These are phyloP conservation scores for Juncus effusus DNA, from an alignment of 176 grass and related monocot species.

Conservation along the genomic window DNA sequence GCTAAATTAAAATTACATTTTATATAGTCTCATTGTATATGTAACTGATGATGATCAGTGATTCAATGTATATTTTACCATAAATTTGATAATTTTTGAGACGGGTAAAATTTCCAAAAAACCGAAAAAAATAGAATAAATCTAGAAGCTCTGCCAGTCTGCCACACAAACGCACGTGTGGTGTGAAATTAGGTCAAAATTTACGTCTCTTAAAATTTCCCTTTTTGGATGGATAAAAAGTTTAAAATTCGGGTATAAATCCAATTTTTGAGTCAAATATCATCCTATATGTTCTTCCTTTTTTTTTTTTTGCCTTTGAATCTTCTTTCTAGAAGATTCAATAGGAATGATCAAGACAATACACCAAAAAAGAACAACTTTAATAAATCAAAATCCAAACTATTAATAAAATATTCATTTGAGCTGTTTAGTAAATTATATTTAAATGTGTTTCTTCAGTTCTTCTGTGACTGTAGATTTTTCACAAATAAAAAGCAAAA, in stretches of 20 bases:
- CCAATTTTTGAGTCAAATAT: conserved; percentile 1
- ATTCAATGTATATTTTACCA: too few species aligned
- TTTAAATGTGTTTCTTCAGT: too few species aligned
- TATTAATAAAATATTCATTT: too few species aligned
- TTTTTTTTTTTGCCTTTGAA: conserved; percentile 10
- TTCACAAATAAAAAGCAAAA: too few species aligned
- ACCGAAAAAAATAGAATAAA: neutral
- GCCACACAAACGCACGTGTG: neutral
- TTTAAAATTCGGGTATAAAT: conserved; percentile 1
- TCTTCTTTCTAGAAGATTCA: conserved; percentile 5
- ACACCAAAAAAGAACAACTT: neutral
- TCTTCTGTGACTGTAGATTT: too few species aligned
- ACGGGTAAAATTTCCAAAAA: neutral
- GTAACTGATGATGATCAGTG: too few species aligned
- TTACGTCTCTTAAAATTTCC: neutral
- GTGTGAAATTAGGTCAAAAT: neutral
- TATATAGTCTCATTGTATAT: too few species aligned
- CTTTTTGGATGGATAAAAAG: neutral
- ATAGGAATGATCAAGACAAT: neutral
- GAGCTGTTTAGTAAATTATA: too few species aligned
- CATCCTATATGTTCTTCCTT: neutral
- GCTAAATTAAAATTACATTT: too few species aligned
- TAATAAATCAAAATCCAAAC: too few species aligned
- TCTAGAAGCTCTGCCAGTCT: neutral
- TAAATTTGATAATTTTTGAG: too few species aligned